A percentile compares a stretch with the other conserved stretches of the same genome.
Conservation (phyloP, 2,329 filamentous ascomycete species). For the Harringtonia aguacate region DNA sequence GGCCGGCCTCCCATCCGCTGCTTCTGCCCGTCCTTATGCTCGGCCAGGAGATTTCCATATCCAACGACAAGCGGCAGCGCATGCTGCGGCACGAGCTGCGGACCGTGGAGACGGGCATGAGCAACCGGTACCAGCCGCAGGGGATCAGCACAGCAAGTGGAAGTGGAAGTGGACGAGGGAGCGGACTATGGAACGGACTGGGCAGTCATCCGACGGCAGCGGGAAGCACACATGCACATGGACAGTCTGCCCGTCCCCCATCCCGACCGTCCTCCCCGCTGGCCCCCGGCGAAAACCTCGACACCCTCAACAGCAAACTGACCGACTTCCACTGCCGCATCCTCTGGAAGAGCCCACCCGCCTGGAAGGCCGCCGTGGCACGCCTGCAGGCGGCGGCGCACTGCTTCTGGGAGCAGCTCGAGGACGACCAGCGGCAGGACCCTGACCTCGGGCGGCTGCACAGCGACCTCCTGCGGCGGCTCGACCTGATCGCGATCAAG, state of each 20-base stretch:
- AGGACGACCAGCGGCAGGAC: neutral
- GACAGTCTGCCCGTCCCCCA: too few species aligned
- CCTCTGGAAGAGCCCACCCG: conserved; percentile 21
- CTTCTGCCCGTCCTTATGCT: conserved; percentile 21
- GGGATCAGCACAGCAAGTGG: too few species aligned
- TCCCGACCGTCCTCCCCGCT: too few species aligned
- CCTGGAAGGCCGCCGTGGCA: conserved; percentile 11
- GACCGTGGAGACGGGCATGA: conserved; percentile 18
- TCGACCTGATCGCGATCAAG: conserved; percentile 20
- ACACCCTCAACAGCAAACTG: conserved; percentile 18
- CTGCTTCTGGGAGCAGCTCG: neutral
- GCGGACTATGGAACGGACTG: too few species aligned
- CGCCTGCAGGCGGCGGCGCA: neutral
- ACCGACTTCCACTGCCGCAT: conserved; percentile 20
- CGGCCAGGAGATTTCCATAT: conserved; percentile 14
- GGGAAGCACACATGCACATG: conserved; percentile 7
- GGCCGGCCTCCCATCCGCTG: conserved; percentile 19
- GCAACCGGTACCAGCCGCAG: conserved; percentile 15
- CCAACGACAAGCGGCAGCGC: conserved; percentile 19
- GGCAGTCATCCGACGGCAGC: too few species aligned
- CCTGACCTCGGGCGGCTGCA: neutral
- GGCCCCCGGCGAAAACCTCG: too few species aligned
- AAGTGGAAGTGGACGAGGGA: too few species aligned
- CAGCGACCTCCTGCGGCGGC: neutral
- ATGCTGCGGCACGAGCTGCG: conserved; percentile 18